A percentile compares a stretch with the other conserved stretches of the same genome.
Evolutionary conservation across 73 alveolate genomes (phyloP).

Genomic region (Breviolum minutum): DNA sequence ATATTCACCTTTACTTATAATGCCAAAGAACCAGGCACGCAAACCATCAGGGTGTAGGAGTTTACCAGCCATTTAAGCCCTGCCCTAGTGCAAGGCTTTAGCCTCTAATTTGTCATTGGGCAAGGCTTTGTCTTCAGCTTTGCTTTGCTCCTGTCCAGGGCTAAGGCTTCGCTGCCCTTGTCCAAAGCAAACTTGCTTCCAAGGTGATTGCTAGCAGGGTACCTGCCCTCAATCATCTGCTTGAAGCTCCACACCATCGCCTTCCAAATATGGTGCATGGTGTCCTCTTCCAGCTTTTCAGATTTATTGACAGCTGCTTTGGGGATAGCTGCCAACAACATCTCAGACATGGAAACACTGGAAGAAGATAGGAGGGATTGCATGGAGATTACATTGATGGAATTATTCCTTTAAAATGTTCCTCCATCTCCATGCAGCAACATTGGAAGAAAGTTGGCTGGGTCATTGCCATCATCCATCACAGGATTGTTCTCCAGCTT

Average conservation of each 20-base stretch:
- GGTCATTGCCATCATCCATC: not conserved
- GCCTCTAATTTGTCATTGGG: not conserved
- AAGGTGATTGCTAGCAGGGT: not conserved
- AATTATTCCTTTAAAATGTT: not conserved
- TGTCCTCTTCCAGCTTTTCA: not conserved
- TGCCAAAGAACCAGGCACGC: not conserved
- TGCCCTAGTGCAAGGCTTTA: too few relatives aligned
- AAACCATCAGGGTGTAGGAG: not conserved
- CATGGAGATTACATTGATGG: not conserved
- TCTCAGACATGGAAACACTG: not conserved
- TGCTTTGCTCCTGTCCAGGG: not conserved
- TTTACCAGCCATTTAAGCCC: not conserved
- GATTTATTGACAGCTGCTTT: not conserved
- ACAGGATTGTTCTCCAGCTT: not conserved
- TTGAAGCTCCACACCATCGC: not conserved
- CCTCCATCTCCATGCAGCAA: not conserved
- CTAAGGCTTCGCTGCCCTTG: too few relatives aligned
- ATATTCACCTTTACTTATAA: not conserved
- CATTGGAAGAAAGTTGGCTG: not conserved
- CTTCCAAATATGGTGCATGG: not conserved
- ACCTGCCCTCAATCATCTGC: not conserved
- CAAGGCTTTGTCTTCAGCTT: not conserved
- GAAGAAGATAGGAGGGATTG: not conserved
- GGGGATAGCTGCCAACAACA: not conserved
- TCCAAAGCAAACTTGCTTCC: not conserved